Evolutionary conservation across 1,284 basidiomycete species (phyloP), one percentile per base, ranked within the genome.

Genomic region (Leccinum subfulvum): DNA sequence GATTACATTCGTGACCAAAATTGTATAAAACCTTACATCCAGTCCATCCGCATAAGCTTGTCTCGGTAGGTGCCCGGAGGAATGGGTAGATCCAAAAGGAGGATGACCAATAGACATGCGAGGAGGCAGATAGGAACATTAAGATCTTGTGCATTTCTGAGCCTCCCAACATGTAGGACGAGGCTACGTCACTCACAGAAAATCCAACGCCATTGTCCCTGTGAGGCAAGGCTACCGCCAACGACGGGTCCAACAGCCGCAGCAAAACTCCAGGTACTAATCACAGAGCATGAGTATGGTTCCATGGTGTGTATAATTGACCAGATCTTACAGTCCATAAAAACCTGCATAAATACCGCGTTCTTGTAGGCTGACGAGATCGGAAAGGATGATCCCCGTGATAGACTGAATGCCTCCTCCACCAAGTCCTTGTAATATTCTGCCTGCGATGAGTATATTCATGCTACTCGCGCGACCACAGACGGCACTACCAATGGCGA

Each of bases 121-220:
- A 66, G 0, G 16, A 68, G 13, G 2, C 59, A 58, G 10, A 68
- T 57, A 23, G 66, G 66, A 6, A 68, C 57, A 23, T 67, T 67
- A 41, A 67, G 55, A 53, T 66, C 67, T 67, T n/a, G 13, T n/a
- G n/a, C 6, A 18, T 16, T 2, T n/a, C 16, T 56, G 26, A 67
- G 49, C 14, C 23, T 18, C 13, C 1, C 51, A n/a, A 26, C 14
- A 9, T 14, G 2, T 9, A n/a, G 16, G 33, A 30, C 52, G 52
- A 33, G 14, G 10, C 16, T 16, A 28, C 16, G 2, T 18, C 3
- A 63, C 66, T 16, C 18, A 67, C 66, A 67, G 54, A 68, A 67
- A 26, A 67, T 47, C 66, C 66, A 68, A 9, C 62, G 66, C 67
- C 66, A 67, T 37, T 56, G 60, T 1, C 62, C 64, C 13, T 39